These are phyloP conservation scores for Mucor saturninus DNA, from an alignment of 371 early-diverging fungal species.

Conservation along the genomic window DNA sequence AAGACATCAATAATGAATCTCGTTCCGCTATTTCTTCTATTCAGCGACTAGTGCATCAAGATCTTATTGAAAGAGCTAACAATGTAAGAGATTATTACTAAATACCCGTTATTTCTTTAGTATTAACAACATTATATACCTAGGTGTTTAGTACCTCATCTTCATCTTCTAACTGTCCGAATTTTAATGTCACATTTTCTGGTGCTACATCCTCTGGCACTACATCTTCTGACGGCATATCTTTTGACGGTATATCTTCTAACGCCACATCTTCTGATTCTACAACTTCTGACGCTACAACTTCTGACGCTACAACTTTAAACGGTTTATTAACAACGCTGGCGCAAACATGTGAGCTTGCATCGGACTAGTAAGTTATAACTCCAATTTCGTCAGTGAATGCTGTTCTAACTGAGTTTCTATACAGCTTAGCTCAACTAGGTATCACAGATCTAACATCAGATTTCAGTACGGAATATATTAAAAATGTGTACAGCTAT, in stretches of 20 bases:
- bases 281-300: neutral
- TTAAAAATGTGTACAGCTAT: conserved; percentile 11
- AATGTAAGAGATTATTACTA: conserved; percentile 19
- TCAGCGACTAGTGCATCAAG: conserved; percentile 13
- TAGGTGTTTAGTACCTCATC: conserved; percentile 16
- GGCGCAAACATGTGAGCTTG: conserved; percentile 16
- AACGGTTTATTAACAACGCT: conserved; percentile 2
- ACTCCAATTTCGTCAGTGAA: conserved; percentile 12
- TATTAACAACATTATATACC: conserved; percentile 17
- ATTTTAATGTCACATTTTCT: conserved; percentile 7
- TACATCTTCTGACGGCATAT: conserved; percentile 3
- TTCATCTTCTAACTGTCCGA: conserved; percentile 3
- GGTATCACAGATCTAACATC: conserved; percentile 15
- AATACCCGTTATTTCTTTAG: conserved; percentile 17
- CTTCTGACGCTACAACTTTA: too few species aligned
- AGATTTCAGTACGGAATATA: conserved; percentile 11
- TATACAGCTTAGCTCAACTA: conserved; percentile 19
- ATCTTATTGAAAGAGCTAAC: conserved; percentile 11
- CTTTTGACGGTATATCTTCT: neutral
- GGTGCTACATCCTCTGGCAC: neutral
- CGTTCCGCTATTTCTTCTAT: conserved; percentile 19
- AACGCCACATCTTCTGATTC: too few species aligned
- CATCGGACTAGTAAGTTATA: conserved; percentile 19
- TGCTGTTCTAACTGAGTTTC: conserved; percentile 11
- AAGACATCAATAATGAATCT: conserved; percentile 17